Base-by-base conservation (phyloP, 768 basidiomycete genomes). In the Lentinula sp. region DNA sequence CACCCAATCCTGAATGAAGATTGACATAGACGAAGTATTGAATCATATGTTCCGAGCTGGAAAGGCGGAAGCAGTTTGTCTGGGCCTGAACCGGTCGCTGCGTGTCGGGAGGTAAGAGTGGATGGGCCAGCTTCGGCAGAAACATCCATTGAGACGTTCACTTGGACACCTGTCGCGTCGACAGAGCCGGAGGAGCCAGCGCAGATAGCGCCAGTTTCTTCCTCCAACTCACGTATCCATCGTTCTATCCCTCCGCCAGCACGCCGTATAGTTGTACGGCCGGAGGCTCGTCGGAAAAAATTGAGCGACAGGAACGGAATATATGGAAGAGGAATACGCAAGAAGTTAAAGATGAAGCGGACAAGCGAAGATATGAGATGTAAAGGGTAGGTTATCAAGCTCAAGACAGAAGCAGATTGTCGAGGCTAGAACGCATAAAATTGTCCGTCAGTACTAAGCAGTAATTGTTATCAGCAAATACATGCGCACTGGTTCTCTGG, bases 211-310 rank as follows among this genome's bases (percentile, higher is more conserved):
- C 92, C 91, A 0, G 91, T 93, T 69, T 92, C 89, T 62, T 93
- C 91, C 70, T 95, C 92, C 4, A 95, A 78, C 34, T 87, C 83
- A 21, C 86, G 80, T 16, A 95, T 78, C 88, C 91, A 93, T 31
- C 86, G 78, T 63, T 91, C 91, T 0, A 84, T 80, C 0, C 84
- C 87, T 15, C 82, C 77, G n/a, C 75, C 73, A 2, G 83, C 73
- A 63, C 80, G 75, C 8, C 49, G 72, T 71, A 53, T 76, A 72
- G 49, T 76, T 66, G 9, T 75, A 72, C 10, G 76, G 74, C 11
- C 70, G 68, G 3, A 75, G 65, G 9, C 77, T 74, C 2, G 74
- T 13, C 55, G 67, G 64, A 81, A 79, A 64, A 83, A 75, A 52
- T 76, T 79, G 65, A 85, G 71, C 1, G 75, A 70, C 34, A 73